Evolutionary conservation across 257 asterid species (phyloP).

Genomic region (Solanum dulcamara): DNA sequence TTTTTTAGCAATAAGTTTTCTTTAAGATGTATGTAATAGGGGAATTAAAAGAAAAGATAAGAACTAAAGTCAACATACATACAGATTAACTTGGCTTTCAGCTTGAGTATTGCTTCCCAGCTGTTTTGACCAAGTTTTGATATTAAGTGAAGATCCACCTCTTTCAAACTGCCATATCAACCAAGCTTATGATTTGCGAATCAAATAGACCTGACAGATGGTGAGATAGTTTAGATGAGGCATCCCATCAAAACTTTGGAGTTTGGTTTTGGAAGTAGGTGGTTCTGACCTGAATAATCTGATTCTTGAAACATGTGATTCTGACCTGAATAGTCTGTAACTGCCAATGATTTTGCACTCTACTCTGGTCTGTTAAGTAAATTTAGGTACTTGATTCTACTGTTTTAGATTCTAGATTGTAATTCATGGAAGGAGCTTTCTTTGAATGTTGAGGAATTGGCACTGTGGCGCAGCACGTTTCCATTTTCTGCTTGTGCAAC

Average conservation of each 20-base stretch:
- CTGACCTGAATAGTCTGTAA: background rate
- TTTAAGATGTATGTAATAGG: background rate
- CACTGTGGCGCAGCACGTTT: background rate
- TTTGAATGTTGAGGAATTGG: background rate
- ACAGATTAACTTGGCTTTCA: background rate
- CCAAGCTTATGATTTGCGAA: background rate
- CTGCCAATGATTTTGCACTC: background rate
- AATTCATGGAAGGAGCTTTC: background rate
- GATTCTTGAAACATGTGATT: background rate
- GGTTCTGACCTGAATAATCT: background rate
- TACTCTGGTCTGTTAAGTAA: background rate
- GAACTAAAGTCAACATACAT: background rate
- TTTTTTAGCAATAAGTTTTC: background rate
- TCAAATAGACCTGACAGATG: background rate
- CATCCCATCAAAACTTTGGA: background rate
- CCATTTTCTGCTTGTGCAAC: background rate
- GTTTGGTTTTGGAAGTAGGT: background rate
- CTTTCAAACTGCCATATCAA: background rate
- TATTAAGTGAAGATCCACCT: background rate
- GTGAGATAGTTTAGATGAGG: background rate
- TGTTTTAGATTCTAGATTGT: background rate
- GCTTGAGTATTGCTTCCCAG: background rate
- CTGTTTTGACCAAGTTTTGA: background rate
- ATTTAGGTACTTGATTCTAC: background rate
- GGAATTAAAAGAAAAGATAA: background rate